Evolutionary conservation across 2,329 filamentous ascomycete species (phyloP).

Genomic region (Aspergillus sp.): DNA sequence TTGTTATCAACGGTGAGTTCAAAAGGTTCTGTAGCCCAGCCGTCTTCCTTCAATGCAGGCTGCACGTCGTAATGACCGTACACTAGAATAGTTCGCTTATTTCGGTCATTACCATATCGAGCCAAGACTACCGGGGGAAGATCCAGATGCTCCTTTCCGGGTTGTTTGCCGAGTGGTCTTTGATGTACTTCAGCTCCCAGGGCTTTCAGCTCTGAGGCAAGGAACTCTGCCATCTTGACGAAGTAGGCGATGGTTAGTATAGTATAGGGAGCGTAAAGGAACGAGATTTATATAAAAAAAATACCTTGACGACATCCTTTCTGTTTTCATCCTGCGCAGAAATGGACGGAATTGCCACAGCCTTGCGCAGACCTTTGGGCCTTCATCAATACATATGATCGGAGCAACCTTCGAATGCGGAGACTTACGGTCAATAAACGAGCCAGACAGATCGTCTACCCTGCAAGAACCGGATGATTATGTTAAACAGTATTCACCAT

Average conservation of each 20-base stretch:
- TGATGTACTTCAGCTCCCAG: conserved; percentile 87
- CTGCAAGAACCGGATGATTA: conserved; percentile 22
- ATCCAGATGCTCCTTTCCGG: conserved; percentile 83
- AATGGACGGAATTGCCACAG: conserved; percentile 94
- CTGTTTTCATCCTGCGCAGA: conserved; percentile 87
- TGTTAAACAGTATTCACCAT: not conserved
- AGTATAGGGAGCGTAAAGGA: not conserved
- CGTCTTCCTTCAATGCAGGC: conserved; percentile 87
- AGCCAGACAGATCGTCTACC: conserved; percentile 73
- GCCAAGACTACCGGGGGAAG: conserved; percentile 90
- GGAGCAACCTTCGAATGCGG: not conserved
- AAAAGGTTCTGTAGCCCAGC: conserved; percentile 95
- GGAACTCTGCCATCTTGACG: conserved; percentile 80
- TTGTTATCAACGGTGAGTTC: conserved; percentile 83
- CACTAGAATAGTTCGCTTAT: conserved; percentile 91
- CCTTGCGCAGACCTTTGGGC: conserved; percentile 66
- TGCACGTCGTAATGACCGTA: conserved; percentile 99
- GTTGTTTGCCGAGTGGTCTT: conserved; percentile 85
- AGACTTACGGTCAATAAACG: conserved; percentile 75
- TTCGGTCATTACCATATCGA: conserved; percentile 87
- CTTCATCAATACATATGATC: conserved; percentile 7
- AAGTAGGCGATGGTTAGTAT: conserved; percentile 3
- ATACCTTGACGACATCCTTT: conserved; percentile 80
- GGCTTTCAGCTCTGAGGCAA: conserved; percentile 75
- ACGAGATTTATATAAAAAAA: conserved; percentile 14